Evolutionary conservation across 164 flowering plant species (phyloP), one percentile per base, ranked within the genome.

Genomic region (Warburgia ugandensis): DNA sequence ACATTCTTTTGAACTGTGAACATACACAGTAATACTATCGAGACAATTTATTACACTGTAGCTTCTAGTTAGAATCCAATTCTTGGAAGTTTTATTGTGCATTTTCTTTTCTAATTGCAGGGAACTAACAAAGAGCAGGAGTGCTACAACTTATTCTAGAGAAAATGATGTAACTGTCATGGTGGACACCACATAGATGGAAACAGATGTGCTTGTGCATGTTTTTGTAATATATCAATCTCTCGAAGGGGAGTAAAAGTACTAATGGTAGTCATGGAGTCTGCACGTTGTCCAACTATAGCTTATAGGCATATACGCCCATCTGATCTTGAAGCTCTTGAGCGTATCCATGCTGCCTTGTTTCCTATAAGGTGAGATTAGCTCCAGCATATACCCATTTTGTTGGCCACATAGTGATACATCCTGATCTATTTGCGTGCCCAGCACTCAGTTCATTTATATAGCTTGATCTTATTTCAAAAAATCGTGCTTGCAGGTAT

Each of bases 341-440:
- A 84, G 74, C 69, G 69, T 67, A 71, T 86, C 19, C 99, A 92
- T 54, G 45, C 68, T 44, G 83, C 83, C 35, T 54, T 85, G 17
- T 89, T 92, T 72, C 99, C 99, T 25, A 84, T 92, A 54, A 86
- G 97, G 99, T 92, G 26, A 65, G 59, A 50, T 46, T 13, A n/a
- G 8, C 23, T 27, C 10, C 16, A 50, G 10, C 12, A 31, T 30
- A 6, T 56, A n/a, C n/a, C n/a, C n/a, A n/a, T n/a, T n/a, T n/a
- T n/a, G n/a, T n/a, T n/a, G n/a, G n/a, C n/a, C n/a, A n/a, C n/a
- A n/a, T n/a, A n/a, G n/a, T n/a, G n/a, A n/a, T n/a, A n/a, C n/a
- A n/a, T n/a, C n/a, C n/a, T n/a, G n/a, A n/a, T n/a, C n/a, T n/a
- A n/a, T n/a, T n/a, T n/a, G n/a, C n/a, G n/a, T n/a, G n/a, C n/a